Base-by-base conservation (phyloP, 2,329 filamentous ascomycete genomes). In the Xylaria digitata region DNA sequence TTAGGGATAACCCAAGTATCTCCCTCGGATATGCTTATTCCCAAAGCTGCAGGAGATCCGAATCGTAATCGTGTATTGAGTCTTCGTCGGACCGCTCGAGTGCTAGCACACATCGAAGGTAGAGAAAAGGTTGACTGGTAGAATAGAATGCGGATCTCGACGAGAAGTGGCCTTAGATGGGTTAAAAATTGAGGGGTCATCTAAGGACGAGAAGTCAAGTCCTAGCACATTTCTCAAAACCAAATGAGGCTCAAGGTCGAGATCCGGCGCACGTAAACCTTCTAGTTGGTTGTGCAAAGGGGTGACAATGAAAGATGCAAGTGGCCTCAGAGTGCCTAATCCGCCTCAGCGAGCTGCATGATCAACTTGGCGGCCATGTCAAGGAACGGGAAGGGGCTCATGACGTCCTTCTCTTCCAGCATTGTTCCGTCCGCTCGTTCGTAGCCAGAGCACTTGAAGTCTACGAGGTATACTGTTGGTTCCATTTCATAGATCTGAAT, bases 401-500 rank as follows among this genome's bases (percentile, higher is more conserved):
- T 95, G 70, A 97, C 93, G 75, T 97, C 92, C 85, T 98, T 98
- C 81, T 97, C 94, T 75, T 96, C 93, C 57, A 94, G 82, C 57
- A 91, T 82, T 71, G 90, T 88, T 55, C 95, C 90, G 62, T 96
- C 84, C 13, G 83, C 76, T 53, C 86, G 93, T 82, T 99, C 96
- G 80, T 99, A 99, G 21, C 96, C 96, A 15, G 96, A 94, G 78
- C 95, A 98, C 78, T 97, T 98, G 85, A 99, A 99, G 79, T 99
- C 96, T 55, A 99, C 96, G 69, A 99, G 90, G 79, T 95, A 98
- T 71, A 96, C 95, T 62, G 92, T 91, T 65, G 90, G 89, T 78
- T 98, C 95, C 83, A 98, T 94, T 76, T 94, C 91, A 80, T 97
- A 97, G 58, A 97, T 90, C 78, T 97, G 96, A 70, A 99, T 97